These are phyloP conservation scores for Pythium diclinum DNA, from an alignment of 352 stramenopile species.

Conservation along the genomic window DNA sequence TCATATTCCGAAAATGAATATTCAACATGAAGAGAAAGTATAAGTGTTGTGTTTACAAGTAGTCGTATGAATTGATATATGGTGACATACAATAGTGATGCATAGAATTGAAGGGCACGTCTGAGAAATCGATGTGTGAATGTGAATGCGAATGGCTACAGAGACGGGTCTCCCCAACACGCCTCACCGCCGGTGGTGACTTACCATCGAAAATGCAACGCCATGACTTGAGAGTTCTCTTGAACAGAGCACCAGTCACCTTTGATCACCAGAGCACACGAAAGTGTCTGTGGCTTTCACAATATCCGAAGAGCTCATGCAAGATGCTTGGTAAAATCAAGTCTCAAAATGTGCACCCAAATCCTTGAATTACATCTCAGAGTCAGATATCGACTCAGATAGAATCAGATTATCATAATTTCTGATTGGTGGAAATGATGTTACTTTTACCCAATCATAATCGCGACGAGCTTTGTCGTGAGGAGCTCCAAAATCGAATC, in stretches of 20 bases:
- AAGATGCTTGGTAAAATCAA: too few relatives aligned
- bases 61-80: neutral
- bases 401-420: neutral
- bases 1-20: neutral
- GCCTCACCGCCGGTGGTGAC: neutral
- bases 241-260: too few relatives aligned
- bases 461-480: neutral
- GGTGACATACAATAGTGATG: neutral
- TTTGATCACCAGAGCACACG: too few relatives aligned
- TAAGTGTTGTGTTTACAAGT: too few relatives aligned
- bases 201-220: neutral
- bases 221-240: too few relatives aligned
- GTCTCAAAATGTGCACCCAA: too few relatives aligned
- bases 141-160: conserved; percentile 2
- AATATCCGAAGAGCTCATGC: too few relatives aligned
- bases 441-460: conserved; percentile 4
- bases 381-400: neutral
- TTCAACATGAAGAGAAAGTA: too few relatives aligned
- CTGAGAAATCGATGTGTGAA: conserved; percentile 6
- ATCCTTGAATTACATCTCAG: too few relatives aligned
- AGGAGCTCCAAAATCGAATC: neutral
- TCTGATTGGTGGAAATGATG: neutral
- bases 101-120: neutral
- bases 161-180: neutral
- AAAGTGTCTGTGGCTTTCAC: too few relatives aligned